Base-by-base conservation (phyloP, 768 basidiomycete genomes). In the Dacryopinax primogenitus region DNA sequence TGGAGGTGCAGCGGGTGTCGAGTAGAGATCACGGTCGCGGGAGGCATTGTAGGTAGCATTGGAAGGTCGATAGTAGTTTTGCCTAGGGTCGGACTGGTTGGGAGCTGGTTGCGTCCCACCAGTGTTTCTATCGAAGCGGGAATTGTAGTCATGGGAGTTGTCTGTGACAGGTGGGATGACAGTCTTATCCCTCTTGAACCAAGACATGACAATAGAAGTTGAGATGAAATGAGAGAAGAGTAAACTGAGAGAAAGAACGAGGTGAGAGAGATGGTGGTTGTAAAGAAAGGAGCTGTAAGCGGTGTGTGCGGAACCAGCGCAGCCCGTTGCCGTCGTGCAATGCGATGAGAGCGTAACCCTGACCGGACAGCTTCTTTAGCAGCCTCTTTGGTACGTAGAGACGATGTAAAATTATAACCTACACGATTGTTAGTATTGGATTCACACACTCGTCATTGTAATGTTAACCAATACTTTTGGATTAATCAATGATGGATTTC, bases 111-210 rank as follows among this genome's bases (percentile, higher is more conserved):
- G 67, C 73, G 72, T 18, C 32, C 39, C 61, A 71, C 76, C 68
- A 67, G 68, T 26, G 72, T 73, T 62, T 74, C 74, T 23, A 66
- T 70, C 23, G 71, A 73, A 67, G 67, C 69, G 36, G 18, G 35
- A 64, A 34, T 33, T 62, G 51, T 16, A 34, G 26, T 65, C 39
- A n/a, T 70, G 67, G 62, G 71, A 71, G 33, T 70, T 65, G 16
- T 71, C 68, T 34, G 76, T 73, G 4, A 86, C 79, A n/a, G 90
- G 85, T 47, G 90, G 90, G 62, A 92, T 90, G 11, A 78, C 64
- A 62, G 79, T 70, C 71, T 83, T 80, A 63, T 85, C 80, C 71
- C 86, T 89, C 72, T 83, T 82, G 73, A 77, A 64, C 58, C 83
- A 81, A 70, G 84, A 81, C 86, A 88, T 87, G 72, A 66, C 74